Base-by-base conservation (phyloP, 768 basidiomycete genomes). In the Saitozyma podzolica region DNA sequence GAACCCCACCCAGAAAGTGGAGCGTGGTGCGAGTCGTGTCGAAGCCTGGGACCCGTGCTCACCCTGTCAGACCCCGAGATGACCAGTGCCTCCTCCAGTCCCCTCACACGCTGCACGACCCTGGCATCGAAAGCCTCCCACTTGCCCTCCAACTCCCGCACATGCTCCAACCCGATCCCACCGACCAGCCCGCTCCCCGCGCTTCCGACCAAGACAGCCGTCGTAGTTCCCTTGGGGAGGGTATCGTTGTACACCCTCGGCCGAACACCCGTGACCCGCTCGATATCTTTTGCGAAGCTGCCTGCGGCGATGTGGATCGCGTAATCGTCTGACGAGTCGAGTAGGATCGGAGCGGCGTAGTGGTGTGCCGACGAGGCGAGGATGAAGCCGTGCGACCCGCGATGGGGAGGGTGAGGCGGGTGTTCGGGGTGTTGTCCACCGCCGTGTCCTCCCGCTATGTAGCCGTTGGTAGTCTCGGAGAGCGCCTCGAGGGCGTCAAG, bases 121-220 rank as follows among this genome's bases (percentile, higher is more conserved):
- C 78, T 78, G 3, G 85, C 80, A 64, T 85, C 71, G 77, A 84
- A 89, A 0, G 84, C 74, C 70, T 89, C 89, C 89, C 89, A 89
- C 63, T 86, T 81, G 2, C 87, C 87, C 60, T 84, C 72, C 52
- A 89, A 82, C 0, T 80, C 80, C 7, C 85, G 85, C 4, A 86
- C 84, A 66, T 87, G 84, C 16, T 81, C 80, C 5, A 86, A 83
- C 41, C 80, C 72, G 42, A 87, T 82, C 11, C 62, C 83, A 76
- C 56, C 86, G 84, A 55, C 87, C 74, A 40, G 84, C 81, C 0
- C 85, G 85, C 66, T 86, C 82, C 84, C 85, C 9, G 88, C 81
- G 2, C 86, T 87, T 6, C 88, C 88, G 17, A 89, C 81, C 58
- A 90, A 85, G 67, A 90, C 85, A 29, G 76, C 70, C 7, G 64